phyloP scores from a whole-genome alignment of 306 rosid genomes.

The Dicorynia guianensis region DNA sequence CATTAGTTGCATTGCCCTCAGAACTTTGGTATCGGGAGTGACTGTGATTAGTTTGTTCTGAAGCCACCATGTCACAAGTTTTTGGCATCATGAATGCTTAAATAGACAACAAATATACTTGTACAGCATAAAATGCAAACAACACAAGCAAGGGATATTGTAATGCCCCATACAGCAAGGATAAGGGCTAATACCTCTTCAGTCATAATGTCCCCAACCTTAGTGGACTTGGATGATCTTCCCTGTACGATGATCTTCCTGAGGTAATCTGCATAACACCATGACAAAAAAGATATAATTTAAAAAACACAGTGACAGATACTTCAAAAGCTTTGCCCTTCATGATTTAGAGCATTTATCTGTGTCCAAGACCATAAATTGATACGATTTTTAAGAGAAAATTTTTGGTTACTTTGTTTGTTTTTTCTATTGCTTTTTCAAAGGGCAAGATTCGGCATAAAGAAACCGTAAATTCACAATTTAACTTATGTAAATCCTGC shows the following conservation, averaged over 20 bases:
- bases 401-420: background rate
- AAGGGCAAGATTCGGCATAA: background rate
- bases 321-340: background rate
- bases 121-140: conserved; percentile 6
- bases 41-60: conserved; percentile 98
- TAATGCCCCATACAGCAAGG: background rate
- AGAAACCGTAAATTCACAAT: conserved; percentile 1
- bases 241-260: conserved; percentile 99
- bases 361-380: background rate
- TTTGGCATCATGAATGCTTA: conserved; percentile 29
- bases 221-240: conserved; percentile 96
- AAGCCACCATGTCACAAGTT: conserved; percentile 32
- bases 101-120: background rate
- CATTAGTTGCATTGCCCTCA: conserved; percentile 97
- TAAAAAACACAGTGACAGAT: background rate
- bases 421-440: background rate
- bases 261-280: conserved; percentile 74
- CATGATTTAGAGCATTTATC: background rate
- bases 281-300: conserved; percentile 21
- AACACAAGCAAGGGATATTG: conserved; percentile 1
- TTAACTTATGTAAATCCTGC: conserved; percentile 9
- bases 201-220: conserved; percentile 99
- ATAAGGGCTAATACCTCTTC: conserved; percentile 75
- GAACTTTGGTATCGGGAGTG: conserved; percentile 83
- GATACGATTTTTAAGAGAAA: background rate